Base-by-base conservation (phyloP, 306 rosid species). In the Trichosanthes cucumerina region DNA sequence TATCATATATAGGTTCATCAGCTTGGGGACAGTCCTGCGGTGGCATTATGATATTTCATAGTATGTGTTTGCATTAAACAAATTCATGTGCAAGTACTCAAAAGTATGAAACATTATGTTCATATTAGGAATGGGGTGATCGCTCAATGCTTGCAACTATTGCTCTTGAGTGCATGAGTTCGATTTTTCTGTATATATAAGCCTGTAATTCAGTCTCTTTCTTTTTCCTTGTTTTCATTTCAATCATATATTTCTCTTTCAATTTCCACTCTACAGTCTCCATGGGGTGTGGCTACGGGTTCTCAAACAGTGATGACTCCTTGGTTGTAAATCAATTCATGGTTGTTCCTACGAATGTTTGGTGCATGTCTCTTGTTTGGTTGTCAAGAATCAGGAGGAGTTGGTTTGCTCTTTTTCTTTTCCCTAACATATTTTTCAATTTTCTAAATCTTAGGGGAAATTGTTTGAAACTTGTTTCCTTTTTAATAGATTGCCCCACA, bases 61-160 rank as follows among this genome's bases (percentile, higher is more conserved):
- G 59, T 18, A 28, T 14, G 46, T 68, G 28, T 68, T 68, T 68
- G 8, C 31, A 38, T 39, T 9, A 4, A 65, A 66, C 7, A 24
- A 36, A 36, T 0, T 36, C 33, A 21, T 68, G 3, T 69, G 33
- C 52, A 38, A 36, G 23, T 33, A 34, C 71, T n/a, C 24, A 1
- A 63, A n/a, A 14, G 75, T 62, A 50, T 62, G 70, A 38, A 47
- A 65, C 38, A 34, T 13, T 19, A 7, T 65, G 34, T 89, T 88
- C 57, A 46, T 79, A 75, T 76, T 86, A 96, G 99, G 99, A 96
- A 92, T 96, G 99, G 98, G 98, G 99, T 54, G 99, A 96, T 83
- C 98, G 97, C 39, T 96, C 98, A 34, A 92, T 96, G 99, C 99
- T 96, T 81, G 99, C 97, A 39, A 96, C 97, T 53, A 92, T 96